Percentiles rank a stretch among this genome's conserved stretches.
Evolutionary conservation across 345 rosid genomes (phyloP).

Genomic region (Melaleuca quinquenervia): DNA sequence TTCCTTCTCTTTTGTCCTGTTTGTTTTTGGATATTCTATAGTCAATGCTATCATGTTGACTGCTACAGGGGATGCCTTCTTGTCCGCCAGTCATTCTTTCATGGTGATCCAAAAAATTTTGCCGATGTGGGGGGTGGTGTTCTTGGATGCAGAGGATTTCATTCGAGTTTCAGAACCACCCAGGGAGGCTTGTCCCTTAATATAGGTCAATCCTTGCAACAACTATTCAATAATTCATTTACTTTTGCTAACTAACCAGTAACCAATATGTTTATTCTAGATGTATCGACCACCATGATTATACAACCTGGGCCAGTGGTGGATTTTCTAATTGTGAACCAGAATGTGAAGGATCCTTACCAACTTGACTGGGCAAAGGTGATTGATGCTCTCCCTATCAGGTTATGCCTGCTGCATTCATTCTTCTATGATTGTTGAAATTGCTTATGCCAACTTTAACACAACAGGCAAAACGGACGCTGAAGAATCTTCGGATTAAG

Average conservation of each 20-base stretch:
- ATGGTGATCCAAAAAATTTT: conserved; percentile 58
- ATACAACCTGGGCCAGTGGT: conserved; percentile 73
- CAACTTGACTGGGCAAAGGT: conserved; percentile 79
- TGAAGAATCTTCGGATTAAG: conserved; percentile 72
- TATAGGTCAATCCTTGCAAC: conserved; percentile 33
- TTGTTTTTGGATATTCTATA: background rate
- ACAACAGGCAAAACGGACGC: conserved; percentile 51
- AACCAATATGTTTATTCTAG: conserved; percentile 15
- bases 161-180: conserved; percentile 74
- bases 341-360: conserved; percentile 54
- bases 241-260: background rate
- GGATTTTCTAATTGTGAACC: conserved; percentile 65
- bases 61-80: conserved; percentile 81
- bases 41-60: background rate
- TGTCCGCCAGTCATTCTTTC: conserved; percentile 82
- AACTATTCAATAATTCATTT: background rate
- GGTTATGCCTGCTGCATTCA: background rate
- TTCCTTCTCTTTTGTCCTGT: background rate
- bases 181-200: conserved; percentile 90
- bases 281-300: conserved; percentile 90
- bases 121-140: conserved; percentile 76
- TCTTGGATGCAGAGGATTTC: conserved; percentile 73
- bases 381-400: background rate
- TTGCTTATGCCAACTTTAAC: background rate
- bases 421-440: background rate